Base-by-base conservation (phyloP, 352 stramenopile species). In the Phytopythium montanum region DNA sequence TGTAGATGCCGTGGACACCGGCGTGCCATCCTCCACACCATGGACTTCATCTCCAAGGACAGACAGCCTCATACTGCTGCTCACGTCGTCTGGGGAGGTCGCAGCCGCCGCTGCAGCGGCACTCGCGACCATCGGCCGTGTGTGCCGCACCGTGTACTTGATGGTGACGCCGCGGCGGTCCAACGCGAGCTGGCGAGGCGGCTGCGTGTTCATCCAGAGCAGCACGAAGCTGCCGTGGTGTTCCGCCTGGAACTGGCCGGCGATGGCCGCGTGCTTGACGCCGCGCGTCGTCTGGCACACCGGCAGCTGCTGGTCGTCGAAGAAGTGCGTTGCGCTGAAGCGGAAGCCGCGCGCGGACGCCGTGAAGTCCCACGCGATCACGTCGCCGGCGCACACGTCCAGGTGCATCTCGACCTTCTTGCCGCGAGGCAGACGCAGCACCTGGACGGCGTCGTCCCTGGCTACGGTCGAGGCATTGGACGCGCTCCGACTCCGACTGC, bases 391-490 rank as follows among this genome's bases (percentile, higher is more conserved):
- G 8, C 77, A 68, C 10, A 94, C 81, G 51, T 94, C 80, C 31
- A 94, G 61, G 61, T 94, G 85, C 85, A 94, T 94, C 53, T 94
- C 81, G 48, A 90, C 67, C 29, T 76, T 87, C 13, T 85, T 76
- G 7, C 79, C 79, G 23, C 89, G 89, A 0, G 81, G 55, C 12
- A 92, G 38, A 0, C 64, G 72, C 51, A 88, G 46, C 3, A 73
- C 64, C 31, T 75, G 74, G 9, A 58, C 16, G 3, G 44, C 29
- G 7, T 57, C 61, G 0, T 65, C 70, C 56, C 54, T 31, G 9
- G n/a, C 61, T 10, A 19, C 31, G 12, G 16, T 28, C 19, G 42
- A 36, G n/a, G 31, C 44, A 28, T 34, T 36, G 19, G 46, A 57
- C 13, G 18, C 2, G 21, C n/a, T 54, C 4, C 36, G 48, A 33